phyloP scores from a whole-genome alignment of 139 green algal species.

The Ostreobium quekettii region DNA sequence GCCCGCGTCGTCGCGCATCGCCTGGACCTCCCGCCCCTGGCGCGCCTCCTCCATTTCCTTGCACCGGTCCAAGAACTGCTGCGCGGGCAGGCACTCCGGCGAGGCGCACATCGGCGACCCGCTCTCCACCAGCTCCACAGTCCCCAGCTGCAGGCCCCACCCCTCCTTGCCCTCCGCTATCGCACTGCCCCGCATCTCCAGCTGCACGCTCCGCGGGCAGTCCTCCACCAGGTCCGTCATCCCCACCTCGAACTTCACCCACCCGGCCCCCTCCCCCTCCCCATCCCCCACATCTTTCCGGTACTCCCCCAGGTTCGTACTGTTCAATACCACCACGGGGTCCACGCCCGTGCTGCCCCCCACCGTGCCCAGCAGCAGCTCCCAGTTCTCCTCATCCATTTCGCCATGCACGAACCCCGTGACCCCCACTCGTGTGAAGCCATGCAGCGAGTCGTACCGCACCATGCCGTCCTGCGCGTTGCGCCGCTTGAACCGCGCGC shows the following conservation, averaged over 20 bases:
- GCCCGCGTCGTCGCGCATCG: not conserved
- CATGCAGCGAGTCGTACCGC: too few relatives aligned
- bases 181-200: not conserved
- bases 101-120: not conserved
- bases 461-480: too few relatives aligned
- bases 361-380: too few relatives aligned
- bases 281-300: not conserved
- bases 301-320: not conserved
- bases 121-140: slow-evolving; percentile 3
- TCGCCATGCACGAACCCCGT: too few relatives aligned
- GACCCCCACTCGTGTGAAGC: too few relatives aligned
- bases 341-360: too few relatives aligned
- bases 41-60: not conserved
- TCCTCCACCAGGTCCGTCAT: not conserved
- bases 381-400: too few relatives aligned
- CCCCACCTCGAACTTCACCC: not conserved
- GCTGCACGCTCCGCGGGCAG: not conserved
- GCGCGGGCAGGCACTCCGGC: not conserved
- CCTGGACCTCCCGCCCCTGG: not conserved
- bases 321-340: too few relatives aligned
- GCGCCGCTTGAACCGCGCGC: too few relatives aligned
- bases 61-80: not conserved
- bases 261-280: not conserved
- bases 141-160: slow-evolving; percentile 3
- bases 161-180: not conserved